A percentile compares a stretch with the other conserved stretches of the same genome.
Conservation (phyloP, 768 basidiomycete species). For the Phylloporus sp. region DNA sequence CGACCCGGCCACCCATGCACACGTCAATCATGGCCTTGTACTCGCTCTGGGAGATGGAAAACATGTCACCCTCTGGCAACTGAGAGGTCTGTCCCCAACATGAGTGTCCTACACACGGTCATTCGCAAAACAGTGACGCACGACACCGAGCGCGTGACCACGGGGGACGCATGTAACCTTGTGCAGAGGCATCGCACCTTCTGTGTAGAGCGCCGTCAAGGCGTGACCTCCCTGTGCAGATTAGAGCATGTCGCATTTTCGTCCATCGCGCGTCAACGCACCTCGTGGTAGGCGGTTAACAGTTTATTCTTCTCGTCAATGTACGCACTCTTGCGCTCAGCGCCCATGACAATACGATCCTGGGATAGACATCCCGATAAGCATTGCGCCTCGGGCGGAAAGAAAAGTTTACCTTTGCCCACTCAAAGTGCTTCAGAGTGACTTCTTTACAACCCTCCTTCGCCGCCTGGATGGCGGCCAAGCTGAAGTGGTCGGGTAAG, state of each 20-base stretch:
- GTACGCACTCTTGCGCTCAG: conserved; percentile 85
- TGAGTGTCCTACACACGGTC: conserved; percentile 7
- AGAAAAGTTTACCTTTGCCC: conserved; percentile 72
- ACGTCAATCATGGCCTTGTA: conserved; percentile 85
- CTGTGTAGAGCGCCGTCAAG: conserved; percentile 89
- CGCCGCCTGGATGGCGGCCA: conserved; percentile 93
- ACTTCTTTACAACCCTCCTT: conserved; percentile 76
- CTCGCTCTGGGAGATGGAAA: conserved; percentile 66
- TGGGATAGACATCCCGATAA: conserved; percentile 22
- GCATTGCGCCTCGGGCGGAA: too few relatives aligned
- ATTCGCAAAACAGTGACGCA: conserved; percentile 35
- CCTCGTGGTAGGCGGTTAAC: conserved; percentile 96
- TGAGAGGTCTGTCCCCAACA: conserved; percentile 53
- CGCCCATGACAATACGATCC: conserved; percentile 97
- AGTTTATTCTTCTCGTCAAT: conserved; percentile 83
- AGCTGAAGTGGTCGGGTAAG: conserved; percentile 34
- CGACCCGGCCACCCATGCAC: conserved; percentile 89
- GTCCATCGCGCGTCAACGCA: conserved; percentile 26
- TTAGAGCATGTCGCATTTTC: conserved; percentile 2
- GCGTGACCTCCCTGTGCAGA: conserved; percentile 77
- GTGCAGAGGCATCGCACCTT: conserved; percentile 94
- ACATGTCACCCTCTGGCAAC: conserved; percentile 73
- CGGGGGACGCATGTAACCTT: conserved; percentile 98
- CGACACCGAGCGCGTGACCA: conserved; percentile 86
- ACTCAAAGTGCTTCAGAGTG: conserved; percentile 82